Base-by-base conservation (phyloP, 495 filamentous ascomycete genomes). In the Hyaloscypha variabilis region DNA sequence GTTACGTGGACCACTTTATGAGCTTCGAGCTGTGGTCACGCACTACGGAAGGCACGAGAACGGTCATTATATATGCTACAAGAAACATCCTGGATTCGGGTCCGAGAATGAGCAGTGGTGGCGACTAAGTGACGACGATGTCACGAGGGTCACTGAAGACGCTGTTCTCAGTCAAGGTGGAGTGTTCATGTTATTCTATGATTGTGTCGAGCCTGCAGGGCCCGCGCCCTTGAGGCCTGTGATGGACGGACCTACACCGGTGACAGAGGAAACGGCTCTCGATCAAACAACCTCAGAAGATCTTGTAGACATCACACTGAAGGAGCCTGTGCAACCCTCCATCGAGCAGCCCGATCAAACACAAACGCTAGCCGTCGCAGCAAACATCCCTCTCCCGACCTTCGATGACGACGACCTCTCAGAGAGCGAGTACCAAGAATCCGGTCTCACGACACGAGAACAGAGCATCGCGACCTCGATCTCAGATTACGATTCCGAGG, bases 131-230 rank as follows among this genome's bases (percentile, higher is more conserved):
- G 93, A 97, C 72, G 90, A 96, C 52, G 86, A 90, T 62, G 93
- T 97, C 10, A 83, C 77, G 64, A 83, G 84, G 67, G 92, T 92
- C 59, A 82, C 83, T 23, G 93, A 97, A 76, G 79, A 83, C 14
- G 82, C 82, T 34, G 94, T 95, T 0, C 82, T 97, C 59, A 79
- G 77, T 2, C 91, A 94, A 69, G 86, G 88, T n/a, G 93, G 90
- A 17, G 94, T 90, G 1, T 98, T 97, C 71, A 97, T 99, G 94
- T 81, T 98, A 10, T 97, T 99, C 77, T 99, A 98, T 71, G 95
- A 99, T 71, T 81, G 79, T 30, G 72, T 87, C n/a, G 77, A 81
- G 30, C 65, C 64, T 6, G 64, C 60, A 34, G 17, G 24, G 14
- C 57, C 39, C 31, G 30, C 54, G 3, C 8, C 29, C 8, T 21